Evolutionary conservation across 805 yeast species (phyloP), one percentile per base, ranked within the genome.

Genomic region (Saturnispora serradocipensis): DNA sequence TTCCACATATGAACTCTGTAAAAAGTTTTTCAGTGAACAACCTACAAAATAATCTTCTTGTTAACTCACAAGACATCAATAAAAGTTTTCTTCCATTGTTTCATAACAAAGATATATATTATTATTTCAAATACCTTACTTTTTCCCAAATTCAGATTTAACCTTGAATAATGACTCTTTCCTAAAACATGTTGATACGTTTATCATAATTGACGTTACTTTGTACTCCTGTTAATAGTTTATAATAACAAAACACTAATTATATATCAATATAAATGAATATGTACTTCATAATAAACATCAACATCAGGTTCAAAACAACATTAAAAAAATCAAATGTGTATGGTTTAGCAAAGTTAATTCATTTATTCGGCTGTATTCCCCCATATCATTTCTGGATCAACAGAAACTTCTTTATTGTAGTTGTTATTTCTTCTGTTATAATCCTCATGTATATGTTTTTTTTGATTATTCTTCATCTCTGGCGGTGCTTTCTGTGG

Each of bases 1-100:
- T 44, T 88, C 97, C 11, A 84, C 93, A 39, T 93, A 93, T 65
- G 99, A 93, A 65, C 72, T 90, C 43, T 86, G 95, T 27, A 93
- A 93, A 67, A 78, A 79, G 52, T 63, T 81, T 36, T 77, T 78
- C 54, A 53, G 61, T 16, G 61, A 58, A 44, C 50, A 43, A 32
- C 34, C 27, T 11, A 24, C 36, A 43, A 22, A 34, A 27, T 43
- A 18, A 32, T 18, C 9, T 10, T 6, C 10, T 18, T 18, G 18
- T 38, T 11, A 9, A 18, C 15, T 18, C 11, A 38, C 2, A 18
- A n/a, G 20, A n/a, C 20, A n/a, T 3, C n/a, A 11, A n/a, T n/a
- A 20, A 18, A 38, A 18, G 13, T 20, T 38, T 8, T 16, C n/a
- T 38, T n/a, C 22, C 25, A 10, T 18, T 9, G 15, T 38, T n/a